Evolutionary conservation across 2,329 filamentous ascomycete genomes (phyloP), one percentile per base, ranked within the genome.

Genomic region (Rugonectria rugulosa): DNA sequence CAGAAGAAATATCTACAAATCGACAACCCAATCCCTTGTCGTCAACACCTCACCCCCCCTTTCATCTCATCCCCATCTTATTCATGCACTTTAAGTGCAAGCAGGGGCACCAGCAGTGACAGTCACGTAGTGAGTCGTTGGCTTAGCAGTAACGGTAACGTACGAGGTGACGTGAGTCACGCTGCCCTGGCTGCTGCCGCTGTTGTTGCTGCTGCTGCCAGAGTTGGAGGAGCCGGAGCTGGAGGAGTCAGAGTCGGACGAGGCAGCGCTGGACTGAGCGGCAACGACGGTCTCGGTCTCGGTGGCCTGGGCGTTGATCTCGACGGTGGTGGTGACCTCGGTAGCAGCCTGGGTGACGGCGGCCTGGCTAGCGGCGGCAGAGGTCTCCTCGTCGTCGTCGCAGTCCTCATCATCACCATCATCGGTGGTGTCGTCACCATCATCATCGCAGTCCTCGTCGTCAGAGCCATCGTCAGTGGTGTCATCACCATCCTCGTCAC

Each of bases 1-100:
- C 53, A 62, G 46, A 61, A 61, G 42, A 65, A 62, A 56, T 68
- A 65, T 64, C 57, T 66, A 68, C 65, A 58, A 38, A 26, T 48
- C 40, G 63, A 64, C 64, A 58, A 57, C 60, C 56, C 55, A 50
- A 52, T 34, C 34, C 54, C 43, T 32, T 47, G 19, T 19, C 45
- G 17, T 20, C 24, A 47, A 32, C 7, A 21, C n/a, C 36, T 11
- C 26, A 42, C 24, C 2, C 17, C n/a, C 37, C 12, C 20, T 24
- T 38, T 43, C 9, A 23, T 23, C 31, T 15, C 20, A 31, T 42
- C 32, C 19, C 4, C 15, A 44, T 41, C 29, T 32, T 10, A 14
- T 24, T n/a, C 43, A 44, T 43, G 38, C 42, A 21, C 26, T 43
- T 40, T 53, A 45, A 54, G 60, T 57, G 58, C 61, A 64, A 17